phyloP scores from a whole-genome alignment of 345 rosid species.

The Lepidium aucheri region DNA sequence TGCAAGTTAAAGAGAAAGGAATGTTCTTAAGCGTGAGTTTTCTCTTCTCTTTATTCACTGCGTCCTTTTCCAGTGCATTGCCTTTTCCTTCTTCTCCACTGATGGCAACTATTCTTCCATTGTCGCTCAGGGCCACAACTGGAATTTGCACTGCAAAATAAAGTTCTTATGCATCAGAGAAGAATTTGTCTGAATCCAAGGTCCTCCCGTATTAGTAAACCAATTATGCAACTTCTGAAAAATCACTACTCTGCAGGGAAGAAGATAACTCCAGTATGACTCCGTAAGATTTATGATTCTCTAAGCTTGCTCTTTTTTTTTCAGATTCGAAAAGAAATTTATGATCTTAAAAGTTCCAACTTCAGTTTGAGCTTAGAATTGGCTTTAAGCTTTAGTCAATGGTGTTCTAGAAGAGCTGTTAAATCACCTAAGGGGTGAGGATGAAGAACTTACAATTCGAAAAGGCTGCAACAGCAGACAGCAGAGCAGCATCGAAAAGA shows the following conservation, averaged over 20 bases:
- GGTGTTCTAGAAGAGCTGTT: neutral
- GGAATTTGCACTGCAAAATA: slow-evolving; percentile 72
- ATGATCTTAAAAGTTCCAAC: neutral
- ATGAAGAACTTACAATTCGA: slow-evolving; percentile 47
- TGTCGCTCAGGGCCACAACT: slow-evolving; percentile 64
- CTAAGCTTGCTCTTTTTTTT: neutral
- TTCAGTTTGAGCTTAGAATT: neutral
- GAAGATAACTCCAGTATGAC: neutral
- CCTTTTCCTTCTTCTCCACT: slow-evolving; percentile 31
- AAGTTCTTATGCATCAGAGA: neutral
- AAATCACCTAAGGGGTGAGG: neutral
- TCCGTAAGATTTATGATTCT: neutral
- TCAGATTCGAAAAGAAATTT: neutral
- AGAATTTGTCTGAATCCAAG: neutral
- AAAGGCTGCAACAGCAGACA: slow-evolving; percentile 79
- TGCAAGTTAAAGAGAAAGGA: slow-evolving; percentile 66
- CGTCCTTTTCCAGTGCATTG: slow-evolving; percentile 40
- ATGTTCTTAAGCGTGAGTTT: slow-evolving; percentile 53
- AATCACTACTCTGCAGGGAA: neutral
- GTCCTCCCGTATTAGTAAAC: neutral
- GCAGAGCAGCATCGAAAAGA: slow-evolving; percentile 86
- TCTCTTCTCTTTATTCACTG: slow-evolving; percentile 67
- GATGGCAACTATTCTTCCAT: slow-evolving; percentile 58
- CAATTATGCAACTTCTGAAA: neutral
- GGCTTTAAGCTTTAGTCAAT: neutral